These are phyloP conservation scores for Kwoniella sp. DNA, from an alignment of 768 basidiomycete species.

Conservation along the genomic window DNA sequence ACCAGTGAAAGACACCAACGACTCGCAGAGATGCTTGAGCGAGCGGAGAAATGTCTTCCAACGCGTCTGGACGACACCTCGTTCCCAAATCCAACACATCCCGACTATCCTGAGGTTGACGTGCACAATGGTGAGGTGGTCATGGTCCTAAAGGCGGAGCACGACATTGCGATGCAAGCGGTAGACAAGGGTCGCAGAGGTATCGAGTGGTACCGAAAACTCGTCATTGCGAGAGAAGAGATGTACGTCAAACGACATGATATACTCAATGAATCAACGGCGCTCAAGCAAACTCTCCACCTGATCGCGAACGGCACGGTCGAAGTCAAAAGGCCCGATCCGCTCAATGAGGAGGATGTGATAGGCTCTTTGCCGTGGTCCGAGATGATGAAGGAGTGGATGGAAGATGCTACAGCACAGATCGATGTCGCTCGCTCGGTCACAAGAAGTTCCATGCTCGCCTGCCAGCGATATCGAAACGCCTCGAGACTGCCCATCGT, in stretches of 20 bases:
- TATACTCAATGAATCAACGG: background rate
- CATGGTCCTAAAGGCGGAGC: background rate
- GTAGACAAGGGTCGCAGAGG: background rate
- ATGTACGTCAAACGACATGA: background rate
- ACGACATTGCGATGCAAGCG: conserved; percentile 1
- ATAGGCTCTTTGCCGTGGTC: background rate
- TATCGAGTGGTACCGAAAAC: conserved; percentile 24
- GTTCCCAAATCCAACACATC: conserved; percentile 26
- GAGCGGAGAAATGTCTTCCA: conserved; percentile 8
- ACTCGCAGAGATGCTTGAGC: conserved; percentile 2
- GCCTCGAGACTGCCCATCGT: background rate
- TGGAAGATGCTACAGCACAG: background rate
- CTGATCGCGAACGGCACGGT: conserved; percentile 1
- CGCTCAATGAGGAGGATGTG: background rate
- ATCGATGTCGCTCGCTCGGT: background rate
- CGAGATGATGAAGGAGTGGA: background rate
- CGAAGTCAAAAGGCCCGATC: conserved; percentile 1
- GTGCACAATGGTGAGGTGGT: conserved; percentile 15
- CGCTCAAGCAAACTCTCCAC: background rate
- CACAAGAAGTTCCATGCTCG: conserved; percentile 8
- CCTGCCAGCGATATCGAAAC: conserved; percentile 13
- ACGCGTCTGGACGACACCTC: conserved; percentile 5
- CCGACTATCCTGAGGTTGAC: conserved; percentile 26
- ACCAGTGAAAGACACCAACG: conserved; percentile 23
- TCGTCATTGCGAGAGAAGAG: background rate